Evolutionary conservation across 2,329 filamentous ascomycete species (phyloP), one percentile per base, ranked within the genome.

Genomic region (Berkeleyomyces basicola): DNA sequence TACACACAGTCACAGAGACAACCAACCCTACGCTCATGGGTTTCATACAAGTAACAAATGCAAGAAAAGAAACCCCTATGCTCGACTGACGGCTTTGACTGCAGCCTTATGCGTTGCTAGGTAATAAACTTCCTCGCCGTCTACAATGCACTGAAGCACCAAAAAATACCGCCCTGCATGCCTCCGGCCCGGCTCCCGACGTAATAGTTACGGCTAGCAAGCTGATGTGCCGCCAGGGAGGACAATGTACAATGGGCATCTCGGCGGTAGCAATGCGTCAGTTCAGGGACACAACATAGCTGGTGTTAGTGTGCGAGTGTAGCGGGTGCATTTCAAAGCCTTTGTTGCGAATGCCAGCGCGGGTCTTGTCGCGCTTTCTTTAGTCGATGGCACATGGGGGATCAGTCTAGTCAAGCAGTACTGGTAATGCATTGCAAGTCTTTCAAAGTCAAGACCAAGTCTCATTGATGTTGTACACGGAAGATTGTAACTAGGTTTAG

Each of bases 381-480:
- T 23, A 23, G 23, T 23, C 23, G 23, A 23, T 23, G 23, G 23
- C 23, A 23, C 23, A 23, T 23, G 23, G 23, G 23, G 23, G 23
- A 23, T 23, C 23, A 23, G 23, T 23, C 23, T 23, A 23, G 23
- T 23, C 23, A 23, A 23, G 23, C 23, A 23, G 23, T 23, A 2
- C 23, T 23, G 23, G 23, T 23, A 23, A 23, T 23, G 23, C 23
- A 23, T 23, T 43, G 7, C n/a, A 53, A 53, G 37, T 14, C 10
- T 37, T 39, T 37, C 33, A n/a, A 39, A 14, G 7, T 42, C n/a
- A 23, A 51, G 59, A 47, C 59, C 31, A 16, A 49, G 44, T 49
- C 53, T 61, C 60, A 58, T 60, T 59, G 23, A 42, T 62, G 61
- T 60, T 65, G 58, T 62, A 64, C 59, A 62, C 40, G 60, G 55